Base-by-base conservation (phyloP, 148 eudicot species). In the Nepenthes gracilis region DNA sequence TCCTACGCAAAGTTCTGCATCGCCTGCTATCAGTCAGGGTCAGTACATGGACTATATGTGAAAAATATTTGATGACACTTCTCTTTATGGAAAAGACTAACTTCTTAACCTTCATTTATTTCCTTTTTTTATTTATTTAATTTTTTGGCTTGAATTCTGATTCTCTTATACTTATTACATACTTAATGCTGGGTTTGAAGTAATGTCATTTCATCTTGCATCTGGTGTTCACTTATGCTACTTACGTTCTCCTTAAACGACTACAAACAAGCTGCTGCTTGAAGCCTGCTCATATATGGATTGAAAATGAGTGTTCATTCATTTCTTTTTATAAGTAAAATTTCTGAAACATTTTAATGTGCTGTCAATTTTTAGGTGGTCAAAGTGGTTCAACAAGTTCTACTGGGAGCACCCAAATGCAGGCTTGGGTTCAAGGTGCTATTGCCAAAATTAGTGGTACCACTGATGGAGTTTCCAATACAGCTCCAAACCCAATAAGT, bases 391-490 rank as follows among this genome's bases (percentile, higher is more conserved):
- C 94, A 2, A 73, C 91, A 63, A 88, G 81, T 66, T 86, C 97
- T 62, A 78, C 91, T 1, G 96, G 96, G 61, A 93, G 85, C 72
- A 86, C 89, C 63, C 98, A 86, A 64, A 84, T 93, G 89, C 96
- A 89, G 55, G 98, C 95, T 70, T 93, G 98, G 98, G 96, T 93
- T 55, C 98, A 93, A 75, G 98, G 98, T 64, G 98, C 98, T 69
- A 86, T 93, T 66, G 98, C 98, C 47, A 93, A 93, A 79, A 93
- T 93, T 64, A 93, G 98, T 72, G 83, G 91, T 75, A 84, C 95
- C 2, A 47, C 82, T 48, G 98, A 93, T 64, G 90, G 87, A 55
- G 91, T 79, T 61, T 48, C 94, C 2, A 81, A 43, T 65, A 63
- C 96, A 54, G 64, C 85, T 51, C 95, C 98, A 47, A 84, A 80